Conservation (phyloP, 805 yeast species). For the Hanseniaspora singularis region DNA sequence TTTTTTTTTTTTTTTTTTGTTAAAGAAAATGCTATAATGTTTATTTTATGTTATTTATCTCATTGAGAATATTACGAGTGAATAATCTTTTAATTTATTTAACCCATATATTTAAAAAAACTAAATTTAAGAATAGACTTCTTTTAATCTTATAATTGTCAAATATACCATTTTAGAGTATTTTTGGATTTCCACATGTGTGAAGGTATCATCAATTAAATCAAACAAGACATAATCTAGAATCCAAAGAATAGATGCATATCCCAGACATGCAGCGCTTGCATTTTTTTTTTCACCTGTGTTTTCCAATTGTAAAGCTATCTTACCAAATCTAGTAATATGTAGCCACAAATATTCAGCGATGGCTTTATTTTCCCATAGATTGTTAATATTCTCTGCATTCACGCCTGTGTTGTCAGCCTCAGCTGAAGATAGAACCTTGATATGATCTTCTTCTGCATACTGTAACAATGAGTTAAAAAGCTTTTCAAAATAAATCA, state of each 20-base stretch:
- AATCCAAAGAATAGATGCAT: slow-evolving; percentile 12
- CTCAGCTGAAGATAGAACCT: no score
- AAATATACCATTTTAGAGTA: background rate
- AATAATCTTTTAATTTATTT: background rate
- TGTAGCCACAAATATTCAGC: background rate
- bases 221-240: slow-evolving; percentile 8
- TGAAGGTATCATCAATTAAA: background rate
- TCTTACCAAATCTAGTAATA: background rate
- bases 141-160: background rate
- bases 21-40: no score
- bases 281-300: background rate
- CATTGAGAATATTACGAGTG: no score
- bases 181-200: background rate
- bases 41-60: no score
- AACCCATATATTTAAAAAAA: background rate
- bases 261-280: slow-evolving; percentile 5
- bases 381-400: background rate
- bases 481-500: background rate
- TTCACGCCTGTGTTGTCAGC: no score
- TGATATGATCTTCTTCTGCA: background rate
- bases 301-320: background rate
- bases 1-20: no score
- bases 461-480: background rate
- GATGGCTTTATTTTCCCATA: background rate
- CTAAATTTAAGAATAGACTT: background rate